Percentiles rank a stretch among this genome's conserved stretches.
These are phyloP conservation scores for Globisporangium nagaii DNA, from an alignment of 352 stramenopile genomes.

Conservation along the genomic window DNA sequence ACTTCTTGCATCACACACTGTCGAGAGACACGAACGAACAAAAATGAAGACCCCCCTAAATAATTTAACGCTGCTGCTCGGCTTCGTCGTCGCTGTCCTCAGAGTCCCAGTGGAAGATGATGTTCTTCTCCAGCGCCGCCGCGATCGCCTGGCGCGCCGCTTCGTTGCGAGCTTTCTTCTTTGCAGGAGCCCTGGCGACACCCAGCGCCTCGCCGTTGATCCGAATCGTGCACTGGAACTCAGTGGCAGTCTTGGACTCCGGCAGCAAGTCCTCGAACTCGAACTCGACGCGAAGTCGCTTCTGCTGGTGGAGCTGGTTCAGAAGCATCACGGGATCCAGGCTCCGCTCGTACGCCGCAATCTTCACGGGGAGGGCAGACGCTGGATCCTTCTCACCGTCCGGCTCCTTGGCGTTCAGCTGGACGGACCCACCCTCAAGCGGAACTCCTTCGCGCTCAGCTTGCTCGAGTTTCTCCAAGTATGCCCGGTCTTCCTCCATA, in stretches of 20 bases:
- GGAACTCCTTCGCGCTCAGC: slow-evolving; percentile 32
- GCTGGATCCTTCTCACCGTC: slow-evolving; percentile 28
- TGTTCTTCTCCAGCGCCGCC: slow-evolving; percentile 57
- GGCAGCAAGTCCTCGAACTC: slow-evolving; percentile 43
- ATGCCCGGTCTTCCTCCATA: slow-evolving; percentile 43
- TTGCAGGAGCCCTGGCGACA: slow-evolving; percentile 39
- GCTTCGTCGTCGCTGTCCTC: slow-evolving; percentile 7
- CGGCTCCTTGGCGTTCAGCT: slow-evolving; percentile 31
- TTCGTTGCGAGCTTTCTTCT: slow-evolving; percentile 78
- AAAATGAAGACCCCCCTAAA: slow-evolving; percentile 4
- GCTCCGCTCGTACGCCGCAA: slow-evolving; percentile 42
- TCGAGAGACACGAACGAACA: slow-evolving; percentile 2
- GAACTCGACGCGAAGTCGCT: slow-evolving; percentile 34
- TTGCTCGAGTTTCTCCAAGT: slow-evolving; percentile 49
- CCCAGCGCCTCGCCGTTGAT: slow-evolving; percentile 41
- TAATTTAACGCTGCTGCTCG: background rate
- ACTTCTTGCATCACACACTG: slow-evolving; percentile 4
- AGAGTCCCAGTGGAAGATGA: slow-evolving; percentile 27
- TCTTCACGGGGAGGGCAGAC: background rate
- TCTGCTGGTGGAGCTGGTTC: slow-evolving; percentile 47
- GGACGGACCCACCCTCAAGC: slow-evolving; percentile 17
- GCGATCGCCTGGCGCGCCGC: slow-evolving; percentile 68
- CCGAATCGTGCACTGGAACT: slow-evolving; percentile 48
- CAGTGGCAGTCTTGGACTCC: slow-evolving; percentile 17
- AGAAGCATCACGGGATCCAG: slow-evolving; percentile 40